Base-by-base conservation (phyloP, 129 eudicot genomes). In the Flaveria robusta region DNA sequence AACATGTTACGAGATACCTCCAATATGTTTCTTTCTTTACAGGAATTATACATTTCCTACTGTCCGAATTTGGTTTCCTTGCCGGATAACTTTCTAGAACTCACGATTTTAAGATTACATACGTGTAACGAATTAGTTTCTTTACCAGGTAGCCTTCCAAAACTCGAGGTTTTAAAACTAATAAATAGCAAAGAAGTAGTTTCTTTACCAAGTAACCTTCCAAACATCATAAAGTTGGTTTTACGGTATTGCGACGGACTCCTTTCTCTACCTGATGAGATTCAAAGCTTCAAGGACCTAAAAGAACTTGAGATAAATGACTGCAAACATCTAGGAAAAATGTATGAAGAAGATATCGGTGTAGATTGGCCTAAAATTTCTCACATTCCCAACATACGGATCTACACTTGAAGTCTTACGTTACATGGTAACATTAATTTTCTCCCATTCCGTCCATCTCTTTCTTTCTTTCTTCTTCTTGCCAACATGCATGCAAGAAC, bases 291-390 rank as follows among this genome's bases (percentile, higher is more conserved):
- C 16, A 24, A 12, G 43, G 56, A 42, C 5, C 56, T 74, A 9
- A 58, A 26, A 1, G 1, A 74, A 18, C 77, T 58, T 23, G 9
- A 10, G 18, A 74, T 74, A 14, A 39, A 7, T 0, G 1, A 11
- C 0, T 74, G 69, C 13, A 6, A 24, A 22, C 2, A 39, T 14
- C 58, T 74, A 59, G 26, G 12, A 5, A 55, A 9, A 42, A 58
- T 58, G 39, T 74, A 26, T 58, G 26, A 58, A n/a, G 58, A 59
- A 22, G n/a, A n/a, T n/a, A n/a, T n/a, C n/a, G n/a, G n/a, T n/a
- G n/a, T n/a, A n/a, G n/a, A n/a, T n/a, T n/a, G 69, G 77, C 69
- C 68, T 23, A 41, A 22, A 74, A 74, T 74, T 39, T 74, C 77
- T 23, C 77, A 74, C 52, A 20, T 72, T 72, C 77, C 54, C 51